These are phyloP conservation scores for Metschnikowia arizonensis DNA, from an alignment of 805 yeast genomes.

Conservation along the genomic window DNA sequence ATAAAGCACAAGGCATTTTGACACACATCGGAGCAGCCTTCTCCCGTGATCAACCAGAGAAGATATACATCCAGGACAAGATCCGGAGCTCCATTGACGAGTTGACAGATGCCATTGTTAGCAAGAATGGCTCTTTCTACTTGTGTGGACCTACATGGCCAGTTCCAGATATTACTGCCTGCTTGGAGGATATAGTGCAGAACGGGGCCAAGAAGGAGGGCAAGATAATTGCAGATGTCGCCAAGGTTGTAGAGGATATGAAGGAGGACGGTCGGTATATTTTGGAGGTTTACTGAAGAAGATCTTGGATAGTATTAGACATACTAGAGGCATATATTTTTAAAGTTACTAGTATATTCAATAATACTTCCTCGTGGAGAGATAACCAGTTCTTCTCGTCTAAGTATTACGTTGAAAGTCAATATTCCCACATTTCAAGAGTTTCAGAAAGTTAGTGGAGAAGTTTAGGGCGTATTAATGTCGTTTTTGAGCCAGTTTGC, in stretches of 20 bases:
- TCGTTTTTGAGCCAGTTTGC: too few species aligned
- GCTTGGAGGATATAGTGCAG: constrained; percentile 73
- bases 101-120: constrained; percentile 73
- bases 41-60: constrained; percentile 94
- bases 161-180: constrained; percentile 91
- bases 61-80: constrained; percentile 91
- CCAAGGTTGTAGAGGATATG: constrained; percentile 83
- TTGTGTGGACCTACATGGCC: constrained; percentile 99
- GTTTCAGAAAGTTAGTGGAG: too few species aligned
- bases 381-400: too few species aligned
- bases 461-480: too few species aligned
- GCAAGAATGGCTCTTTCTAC: constrained; percentile 83
- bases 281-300: constrained; percentile 91
- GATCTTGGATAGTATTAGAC: too few species aligned
- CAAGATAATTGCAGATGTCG: constrained; percentile 57
- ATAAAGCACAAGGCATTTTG: constrained; percentile 83
- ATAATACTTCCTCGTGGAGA: too few species aligned
- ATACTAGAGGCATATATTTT: too few species aligned
- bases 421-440: too few species aligned
- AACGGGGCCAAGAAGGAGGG: constrained; percentile 70
- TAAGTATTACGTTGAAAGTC: too few species aligned
- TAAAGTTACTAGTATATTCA: too few species aligned
- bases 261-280: constrained; percentile 91
- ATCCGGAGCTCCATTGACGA: constrained; percentile 72
- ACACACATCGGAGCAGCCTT: constrained; percentile 97